Conservation (phyloP, 129 eudicot species). For the Mikania micrantha region DNA sequence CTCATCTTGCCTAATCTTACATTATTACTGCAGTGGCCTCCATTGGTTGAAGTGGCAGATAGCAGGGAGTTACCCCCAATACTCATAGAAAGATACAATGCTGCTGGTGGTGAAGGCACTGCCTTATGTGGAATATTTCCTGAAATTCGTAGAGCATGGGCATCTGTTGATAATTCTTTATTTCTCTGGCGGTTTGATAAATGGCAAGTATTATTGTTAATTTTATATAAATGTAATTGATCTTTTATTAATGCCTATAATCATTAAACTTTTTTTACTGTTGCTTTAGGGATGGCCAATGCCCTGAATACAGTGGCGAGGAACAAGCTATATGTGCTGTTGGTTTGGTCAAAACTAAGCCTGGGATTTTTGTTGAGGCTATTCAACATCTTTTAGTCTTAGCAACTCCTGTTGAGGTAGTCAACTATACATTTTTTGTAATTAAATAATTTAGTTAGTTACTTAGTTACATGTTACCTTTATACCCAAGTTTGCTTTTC, state of each 20-base stretch:
- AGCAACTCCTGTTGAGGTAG: conserved; percentile 97
- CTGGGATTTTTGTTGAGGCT: conserved; percentile 93
- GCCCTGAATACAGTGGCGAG: conserved; percentile 93
- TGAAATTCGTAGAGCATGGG: conserved; percentile 99
- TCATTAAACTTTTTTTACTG: conserved; percentile 3
- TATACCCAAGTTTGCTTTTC: conserved; percentile 7
- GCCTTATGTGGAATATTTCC: conserved; percentile 98
- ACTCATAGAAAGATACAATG: conserved; percentile 82
- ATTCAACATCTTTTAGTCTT: conserved; percentile 84
- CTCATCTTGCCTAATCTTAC: conserved; percentile 10
- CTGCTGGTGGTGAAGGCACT: conserved; percentile 97
- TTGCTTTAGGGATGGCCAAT: conserved; percentile 79
- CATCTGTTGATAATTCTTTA: conserved; percentile 85
- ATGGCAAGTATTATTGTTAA: conserved; percentile 44
- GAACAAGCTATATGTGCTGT: conserved; percentile 98
- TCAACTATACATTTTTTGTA: neutral
- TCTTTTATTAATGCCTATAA: neutral
- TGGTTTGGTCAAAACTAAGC: conserved; percentile 79
- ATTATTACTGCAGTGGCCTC: conserved; percentile 80
- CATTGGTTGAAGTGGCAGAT: conserved; percentile 87
- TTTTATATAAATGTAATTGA: neutral
- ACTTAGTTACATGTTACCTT: neutral
- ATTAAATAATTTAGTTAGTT: neutral
- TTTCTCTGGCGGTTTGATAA: conserved; percentile 98
- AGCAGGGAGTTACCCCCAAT: conserved; percentile 91